Evolutionary conservation across 1,284 basidiomycete species (phyloP).

Genomic region (Acaromyces ingoldii): DNA sequence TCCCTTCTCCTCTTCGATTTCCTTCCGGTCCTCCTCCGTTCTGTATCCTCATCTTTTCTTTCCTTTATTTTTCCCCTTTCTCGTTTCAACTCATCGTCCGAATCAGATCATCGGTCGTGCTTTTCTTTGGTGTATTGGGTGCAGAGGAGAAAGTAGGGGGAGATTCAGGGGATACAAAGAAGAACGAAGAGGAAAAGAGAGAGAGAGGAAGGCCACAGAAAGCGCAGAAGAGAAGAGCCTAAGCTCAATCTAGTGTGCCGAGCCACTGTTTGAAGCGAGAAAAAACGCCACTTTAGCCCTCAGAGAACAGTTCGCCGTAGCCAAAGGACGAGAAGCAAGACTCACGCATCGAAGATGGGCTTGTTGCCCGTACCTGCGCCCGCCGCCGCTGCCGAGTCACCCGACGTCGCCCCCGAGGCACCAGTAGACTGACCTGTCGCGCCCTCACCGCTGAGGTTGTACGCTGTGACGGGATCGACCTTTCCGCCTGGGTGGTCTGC

Average conservation of each 20-base stretch:
- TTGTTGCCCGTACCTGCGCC: constrained; percentile 2
- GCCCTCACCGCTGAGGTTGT: constrained; percentile 7
- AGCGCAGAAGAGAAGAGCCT: too few relatives aligned
- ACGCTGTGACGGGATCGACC: constrained; percentile 6
- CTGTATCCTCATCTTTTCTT: too few relatives aligned
- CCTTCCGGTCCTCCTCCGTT: too few relatives aligned
- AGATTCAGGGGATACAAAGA: too few relatives aligned
- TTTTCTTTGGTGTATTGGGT: too few relatives aligned
- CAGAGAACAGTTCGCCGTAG: background rate
- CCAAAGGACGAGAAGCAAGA: background rate
- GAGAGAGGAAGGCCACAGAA: too few relatives aligned
- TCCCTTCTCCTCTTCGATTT: too few relatives aligned
- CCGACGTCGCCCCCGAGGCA: background rate
- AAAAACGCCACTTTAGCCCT: background rate
- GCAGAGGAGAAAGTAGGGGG: too few relatives aligned
- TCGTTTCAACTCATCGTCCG: too few relatives aligned
- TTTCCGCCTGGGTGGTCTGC: constrained; percentile 49
- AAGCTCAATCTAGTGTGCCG: background rate
- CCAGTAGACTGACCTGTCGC: background rate
- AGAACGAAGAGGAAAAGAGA: too few relatives aligned
- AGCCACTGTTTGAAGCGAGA: background rate
- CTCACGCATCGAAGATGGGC: constrained; percentile 14
- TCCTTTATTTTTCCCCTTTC: too few relatives aligned
- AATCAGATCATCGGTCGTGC: too few relatives aligned
- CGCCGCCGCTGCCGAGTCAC: constrained; percentile 4